Base-by-base conservation (phyloP, 2,329 filamentous ascomycete genomes). In the Exophiala oligosperma region DNA sequence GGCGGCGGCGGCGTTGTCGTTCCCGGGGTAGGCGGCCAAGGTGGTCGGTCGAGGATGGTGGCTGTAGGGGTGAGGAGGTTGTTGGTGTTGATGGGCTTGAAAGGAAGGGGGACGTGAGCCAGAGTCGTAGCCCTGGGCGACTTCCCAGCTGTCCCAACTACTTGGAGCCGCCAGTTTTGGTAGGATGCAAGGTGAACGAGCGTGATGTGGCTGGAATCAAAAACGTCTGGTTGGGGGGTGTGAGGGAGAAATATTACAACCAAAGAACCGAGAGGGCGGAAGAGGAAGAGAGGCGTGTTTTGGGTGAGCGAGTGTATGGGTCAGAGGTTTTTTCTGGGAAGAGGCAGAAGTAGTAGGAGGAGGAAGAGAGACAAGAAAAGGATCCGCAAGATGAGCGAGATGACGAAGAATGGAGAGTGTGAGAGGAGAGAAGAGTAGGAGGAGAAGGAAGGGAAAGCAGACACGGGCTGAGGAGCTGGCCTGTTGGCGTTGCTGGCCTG, bases 141-240 rank as follows among this genome's bases (percentile, higher is more conserved):
- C 62, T 63, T 64, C 62, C 62, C 62, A 64, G 60, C 62, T 64
- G 60, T 62, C 61, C 62, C 62, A 64, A 35, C 53, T 44, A 47
- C 56, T 60, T 48, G 54, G 51, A 52, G 60, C 57, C 57, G 61
- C 58, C 57, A 61, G 64, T 23, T 49, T 64, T 21, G 60, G 40
- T 55, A 40, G 49, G 32, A 23, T 24, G 21, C 35, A 11, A 53
- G 44, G 32, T 49, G 43, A 60, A 60, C 60, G 54, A 58, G 49
- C 11, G 55, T 59, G 60, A 53, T 38, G 51, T 49, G 44, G 47
- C 54, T 40, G 46, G 9, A 17, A 35, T 8, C 7, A 29, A 29
- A 48, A 28, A 17, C 17, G 17, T 17, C 17, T 17, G 46, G 40
- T 54, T 54, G 58, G 54, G 28, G 52, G 54, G 37, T 38, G 17